Evolutionary conservation across 2,329 filamentous ascomycete species (phyloP).

Genomic region (Alternaria metachromatica): DNA sequence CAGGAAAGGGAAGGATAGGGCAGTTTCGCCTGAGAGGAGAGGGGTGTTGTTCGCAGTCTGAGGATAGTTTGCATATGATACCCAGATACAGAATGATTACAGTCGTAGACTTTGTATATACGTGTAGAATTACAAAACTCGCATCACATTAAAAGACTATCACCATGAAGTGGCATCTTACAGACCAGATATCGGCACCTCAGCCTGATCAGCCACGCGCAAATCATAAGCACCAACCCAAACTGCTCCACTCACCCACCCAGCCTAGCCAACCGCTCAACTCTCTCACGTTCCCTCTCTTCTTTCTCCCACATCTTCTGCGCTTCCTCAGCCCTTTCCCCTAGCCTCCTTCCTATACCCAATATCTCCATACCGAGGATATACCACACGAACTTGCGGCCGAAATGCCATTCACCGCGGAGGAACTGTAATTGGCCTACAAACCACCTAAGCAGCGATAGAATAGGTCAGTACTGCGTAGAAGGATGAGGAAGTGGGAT

Average conservation of each 20-base stretch:
- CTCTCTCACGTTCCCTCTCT: neutral
- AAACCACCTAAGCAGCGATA: neutral
- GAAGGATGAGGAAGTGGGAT: neutral
- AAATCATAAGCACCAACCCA: too few species aligned
- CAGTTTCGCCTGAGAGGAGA: too few species aligned
- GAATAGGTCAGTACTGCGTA: neutral
- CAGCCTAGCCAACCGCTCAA: too few species aligned
- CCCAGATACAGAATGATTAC: constrained; percentile 16
- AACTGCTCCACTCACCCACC: too few species aligned
- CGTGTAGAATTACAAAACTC: neutral
- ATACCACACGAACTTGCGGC: neutral
- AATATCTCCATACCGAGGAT: neutral
- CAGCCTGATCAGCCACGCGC: too few species aligned
- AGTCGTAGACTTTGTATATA: neutral
- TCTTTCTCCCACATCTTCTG: neutral
- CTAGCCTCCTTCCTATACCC: neutral
- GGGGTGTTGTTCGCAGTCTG: too few species aligned
- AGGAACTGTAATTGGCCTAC: accelerated
- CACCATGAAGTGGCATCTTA: neutral
- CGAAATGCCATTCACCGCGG: neutral
- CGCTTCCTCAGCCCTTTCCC: neutral
- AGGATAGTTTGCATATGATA: constrained; percentile 16
- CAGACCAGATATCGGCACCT: too few species aligned
- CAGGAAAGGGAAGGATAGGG: too few species aligned
- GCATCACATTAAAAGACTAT: constrained; percentile 2